Conservation (phyloP, 2,329 filamentous ascomycete species). For the Hortaea sp. region DNA sequence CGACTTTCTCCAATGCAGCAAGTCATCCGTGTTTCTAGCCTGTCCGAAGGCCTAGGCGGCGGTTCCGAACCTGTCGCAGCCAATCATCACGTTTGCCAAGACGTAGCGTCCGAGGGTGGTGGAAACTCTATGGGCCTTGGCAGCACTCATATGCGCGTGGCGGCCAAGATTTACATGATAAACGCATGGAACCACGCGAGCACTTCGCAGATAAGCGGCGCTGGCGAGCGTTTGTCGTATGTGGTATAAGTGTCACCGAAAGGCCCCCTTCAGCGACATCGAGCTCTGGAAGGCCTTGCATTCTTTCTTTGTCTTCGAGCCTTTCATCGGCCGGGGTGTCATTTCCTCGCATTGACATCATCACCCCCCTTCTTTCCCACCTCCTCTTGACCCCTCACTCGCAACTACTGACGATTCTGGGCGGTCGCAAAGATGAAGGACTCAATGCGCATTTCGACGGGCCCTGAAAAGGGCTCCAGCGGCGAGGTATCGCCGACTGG, state of each 20-base stretch:
- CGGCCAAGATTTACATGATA: background rate
- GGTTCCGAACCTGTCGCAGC: too few relatives aligned
- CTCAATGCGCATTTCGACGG: background rate
- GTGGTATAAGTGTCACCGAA: background rate
- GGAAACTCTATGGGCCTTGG: background rate
- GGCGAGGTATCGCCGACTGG: background rate
- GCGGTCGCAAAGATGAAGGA: background rate
- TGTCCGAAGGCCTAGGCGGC: too few relatives aligned
- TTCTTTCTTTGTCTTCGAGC: background rate
- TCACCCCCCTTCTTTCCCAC: background rate
- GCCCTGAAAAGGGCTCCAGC: background rate
- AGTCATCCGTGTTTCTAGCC: background rate
- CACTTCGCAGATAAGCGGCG: background rate
- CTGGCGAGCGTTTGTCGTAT: background rate
- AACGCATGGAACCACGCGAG: background rate
- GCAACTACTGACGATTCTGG: too few relatives aligned
- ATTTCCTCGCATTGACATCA: background rate
- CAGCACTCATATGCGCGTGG: background rate
- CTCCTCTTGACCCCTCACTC: too few relatives aligned
- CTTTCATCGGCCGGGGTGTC: background rate
- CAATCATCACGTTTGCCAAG: too few relatives aligned
- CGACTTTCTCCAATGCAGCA: background rate
- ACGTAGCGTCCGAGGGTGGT: too few relatives aligned
- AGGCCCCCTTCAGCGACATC: background rate
- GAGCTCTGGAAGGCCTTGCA: background rate